Percentiles rank a stretch among this genome's conserved stretches.
phyloP scores from a whole-genome alignment of 2,329 filamentous ascomycete genomes.

The Fusarium sp. region DNA sequence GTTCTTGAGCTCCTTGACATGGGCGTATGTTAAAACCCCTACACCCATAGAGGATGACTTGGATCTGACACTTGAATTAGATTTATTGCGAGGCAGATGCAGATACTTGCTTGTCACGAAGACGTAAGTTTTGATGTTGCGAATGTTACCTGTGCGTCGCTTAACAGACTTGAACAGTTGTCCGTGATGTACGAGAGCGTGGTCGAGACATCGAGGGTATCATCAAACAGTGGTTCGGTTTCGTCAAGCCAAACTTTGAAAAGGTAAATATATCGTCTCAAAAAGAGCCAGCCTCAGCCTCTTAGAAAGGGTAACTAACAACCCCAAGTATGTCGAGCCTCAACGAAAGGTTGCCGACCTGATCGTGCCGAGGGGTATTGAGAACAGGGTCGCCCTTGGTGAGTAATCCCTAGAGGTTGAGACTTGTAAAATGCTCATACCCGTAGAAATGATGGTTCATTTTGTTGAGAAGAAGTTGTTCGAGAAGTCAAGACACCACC shows the following conservation, averaged over 20 bases:
- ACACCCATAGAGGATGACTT: background rate
- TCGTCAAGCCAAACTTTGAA: constrained; percentile 97
- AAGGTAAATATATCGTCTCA: constrained; percentile 61
- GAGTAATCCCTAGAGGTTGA: constrained; percentile 47
- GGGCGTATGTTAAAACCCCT: constrained; percentile 68
- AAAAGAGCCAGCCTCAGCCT: background rate
- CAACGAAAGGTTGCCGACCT: constrained; percentile 93
- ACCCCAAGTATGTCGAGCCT: constrained; percentile 82
- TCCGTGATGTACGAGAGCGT: constrained; percentile 89
- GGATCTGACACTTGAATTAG: constrained; percentile 54
- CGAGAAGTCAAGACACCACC: constrained; percentile 87
- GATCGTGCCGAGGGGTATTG: constrained; percentile 93
- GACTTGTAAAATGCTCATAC: constrained; percentile 11
- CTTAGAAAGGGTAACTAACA: constrained; percentile 20
- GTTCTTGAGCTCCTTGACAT: constrained; percentile 91
- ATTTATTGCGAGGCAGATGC: constrained; percentile 98
- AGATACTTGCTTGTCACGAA: constrained; percentile 90
- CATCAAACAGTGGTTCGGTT: constrained; percentile 97
- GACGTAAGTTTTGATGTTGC: constrained; percentile 70
- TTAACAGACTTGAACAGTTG: constrained; percentile 63
- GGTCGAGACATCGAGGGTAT: constrained; percentile 94
- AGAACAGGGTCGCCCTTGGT: constrained; percentile 93
- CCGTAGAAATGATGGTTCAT: constrained; percentile 87
- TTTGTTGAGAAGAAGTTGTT: constrained; percentile 90
- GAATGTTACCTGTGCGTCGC: background rate